A percentile compares a stretch with the other conserved stretches of the same genome.
Evolutionary conservation across 805 yeast species (phyloP).

Genomic region (Ogataea ganodermae): DNA sequence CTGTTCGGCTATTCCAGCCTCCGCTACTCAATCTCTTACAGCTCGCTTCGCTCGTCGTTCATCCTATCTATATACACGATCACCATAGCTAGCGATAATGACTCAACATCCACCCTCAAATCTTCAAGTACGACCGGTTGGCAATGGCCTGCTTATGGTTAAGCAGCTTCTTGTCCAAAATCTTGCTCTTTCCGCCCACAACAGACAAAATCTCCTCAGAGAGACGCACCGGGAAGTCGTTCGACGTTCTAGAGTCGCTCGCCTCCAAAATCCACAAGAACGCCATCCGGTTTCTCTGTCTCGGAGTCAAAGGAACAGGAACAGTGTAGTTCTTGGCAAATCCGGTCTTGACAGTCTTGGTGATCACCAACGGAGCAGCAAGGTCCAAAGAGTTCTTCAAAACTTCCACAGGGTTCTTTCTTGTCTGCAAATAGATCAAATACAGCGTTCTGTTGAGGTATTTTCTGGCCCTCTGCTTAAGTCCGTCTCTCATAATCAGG

Average conservation of each 20-base stretch:
- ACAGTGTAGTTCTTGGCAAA: slow-evolving; percentile 79
- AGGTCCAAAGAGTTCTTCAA: slow-evolving; percentile 74
- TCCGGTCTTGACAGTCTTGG: slow-evolving; percentile 77
- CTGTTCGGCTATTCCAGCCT: neutral
- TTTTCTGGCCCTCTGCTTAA: slow-evolving; percentile 77
- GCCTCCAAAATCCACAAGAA: slow-evolving; percentile 91
- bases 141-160: slow-evolving; percentile 87
- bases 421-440: slow-evolving; percentile 66
- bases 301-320: slow-evolving; percentile 79
- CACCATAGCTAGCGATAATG: neutral
- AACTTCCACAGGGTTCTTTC: slow-evolving; percentile 78
- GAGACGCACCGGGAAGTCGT: slow-evolving; percentile 82
- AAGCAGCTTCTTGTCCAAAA: slow-evolving; percentile 78
- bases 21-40: neutral
- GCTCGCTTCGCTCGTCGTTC: neutral
- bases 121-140: slow-evolving; percentile 66
- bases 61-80: slow-evolving; percentile 10
- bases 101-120: slow-evolving; percentile 15
- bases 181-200: slow-evolving; percentile 73
- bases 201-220: slow-evolving; percentile 88
- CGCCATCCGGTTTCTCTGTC: slow-evolving; percentile 85
- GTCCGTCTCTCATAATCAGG: slow-evolving; percentile 90
- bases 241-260: slow-evolving; percentile 72
- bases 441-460: slow-evolving; percentile 77
- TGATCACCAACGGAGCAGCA: slow-evolving; percentile 81